Conservation (phyloP, 306 rosid species). For the barrel medic (Medicago truncatula) region DNA sequence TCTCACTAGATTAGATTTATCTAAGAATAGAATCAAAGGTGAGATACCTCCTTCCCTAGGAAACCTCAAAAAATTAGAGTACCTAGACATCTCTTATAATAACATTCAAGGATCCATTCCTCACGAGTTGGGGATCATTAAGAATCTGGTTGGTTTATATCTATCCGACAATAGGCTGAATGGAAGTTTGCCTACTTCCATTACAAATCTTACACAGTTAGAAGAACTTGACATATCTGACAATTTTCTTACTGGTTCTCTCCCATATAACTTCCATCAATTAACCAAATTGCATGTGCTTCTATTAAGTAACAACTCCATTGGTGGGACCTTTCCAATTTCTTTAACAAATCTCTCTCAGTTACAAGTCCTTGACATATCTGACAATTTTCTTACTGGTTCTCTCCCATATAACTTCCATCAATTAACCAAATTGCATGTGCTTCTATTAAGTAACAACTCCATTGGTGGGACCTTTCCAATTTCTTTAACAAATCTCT, state of each 20-base stretch:
- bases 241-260: background rate
- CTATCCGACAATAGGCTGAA: background rate
- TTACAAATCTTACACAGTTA: background rate
- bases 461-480: background rate
- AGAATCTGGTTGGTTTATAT: background rate
- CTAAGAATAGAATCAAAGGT: background rate
- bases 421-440: background rate
- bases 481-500: background rate
- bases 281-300: background rate
- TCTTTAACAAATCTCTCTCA: too few relatives aligned
- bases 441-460: background rate
- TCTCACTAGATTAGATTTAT: background rate
- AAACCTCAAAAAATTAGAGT: background rate
- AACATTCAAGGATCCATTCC: background rate
- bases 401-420: background rate
- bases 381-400: background rate
- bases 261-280: background rate
- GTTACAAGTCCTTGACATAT: background rate
- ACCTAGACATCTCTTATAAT: background rate
- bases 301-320: background rate
- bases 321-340: too few relatives aligned
- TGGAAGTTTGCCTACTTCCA: background rate
- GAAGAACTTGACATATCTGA: background rate
- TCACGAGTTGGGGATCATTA: background rate
- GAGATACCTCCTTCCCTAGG: background rate